These are phyloP conservation scores for Clavulina sp. DNA, from an alignment of 768 basidiomycete species.

Conservation along the genomic window DNA sequence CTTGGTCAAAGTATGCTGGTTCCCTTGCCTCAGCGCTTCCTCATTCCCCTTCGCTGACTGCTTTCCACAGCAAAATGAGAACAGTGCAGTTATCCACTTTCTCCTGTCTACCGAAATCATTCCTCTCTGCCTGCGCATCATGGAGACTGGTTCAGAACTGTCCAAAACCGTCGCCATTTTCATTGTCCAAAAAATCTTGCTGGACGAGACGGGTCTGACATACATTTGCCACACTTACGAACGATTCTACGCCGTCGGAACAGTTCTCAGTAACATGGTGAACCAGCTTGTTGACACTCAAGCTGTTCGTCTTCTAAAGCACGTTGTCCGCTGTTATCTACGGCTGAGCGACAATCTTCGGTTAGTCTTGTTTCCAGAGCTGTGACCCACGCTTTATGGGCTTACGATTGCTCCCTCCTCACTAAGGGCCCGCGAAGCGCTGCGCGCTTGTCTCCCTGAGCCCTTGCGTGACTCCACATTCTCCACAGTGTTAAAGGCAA, in stretches of 20 bases:
- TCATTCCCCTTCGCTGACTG: neutral
- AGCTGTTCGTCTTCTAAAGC: slow-evolving; percentile 88
- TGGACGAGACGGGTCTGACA: slow-evolving; percentile 93
- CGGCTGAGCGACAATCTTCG: slow-evolving; percentile 89
- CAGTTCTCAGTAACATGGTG: slow-evolving; percentile 97
- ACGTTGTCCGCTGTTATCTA: slow-evolving; percentile 94
- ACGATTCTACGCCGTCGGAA: slow-evolving; percentile 96
- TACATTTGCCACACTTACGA: slow-evolving; percentile 99
- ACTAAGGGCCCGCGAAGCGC: slow-evolving; percentile 77
- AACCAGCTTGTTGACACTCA: slow-evolving; percentile 95
- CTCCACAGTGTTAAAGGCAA: slow-evolving; percentile 70
- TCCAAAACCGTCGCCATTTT: slow-evolving; percentile 99
- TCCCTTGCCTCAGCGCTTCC: neutral
- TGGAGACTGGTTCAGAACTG: slow-evolving; percentile 98
- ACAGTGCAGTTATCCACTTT: slow-evolving; percentile 97
- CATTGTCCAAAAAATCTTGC: slow-evolving; percentile 91
- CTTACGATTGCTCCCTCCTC: neutral
- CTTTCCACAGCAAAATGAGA: slow-evolving; percentile 80
- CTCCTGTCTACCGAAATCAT: slow-evolving; percentile 98
- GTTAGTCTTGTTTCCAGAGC: slow-evolving; percentile 27
- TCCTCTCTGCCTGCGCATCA: slow-evolving; percentile 94
- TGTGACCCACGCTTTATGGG: slow-evolving; percentile 2
- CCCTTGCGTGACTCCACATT: slow-evolving; percentile 91
- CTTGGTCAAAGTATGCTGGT: slow-evolving; percentile 68
- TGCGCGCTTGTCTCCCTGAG: slow-evolving; percentile 89